Conservation (phyloP, 2,329 filamentous ascomycete species). For the Cercospora citrullina region DNA sequence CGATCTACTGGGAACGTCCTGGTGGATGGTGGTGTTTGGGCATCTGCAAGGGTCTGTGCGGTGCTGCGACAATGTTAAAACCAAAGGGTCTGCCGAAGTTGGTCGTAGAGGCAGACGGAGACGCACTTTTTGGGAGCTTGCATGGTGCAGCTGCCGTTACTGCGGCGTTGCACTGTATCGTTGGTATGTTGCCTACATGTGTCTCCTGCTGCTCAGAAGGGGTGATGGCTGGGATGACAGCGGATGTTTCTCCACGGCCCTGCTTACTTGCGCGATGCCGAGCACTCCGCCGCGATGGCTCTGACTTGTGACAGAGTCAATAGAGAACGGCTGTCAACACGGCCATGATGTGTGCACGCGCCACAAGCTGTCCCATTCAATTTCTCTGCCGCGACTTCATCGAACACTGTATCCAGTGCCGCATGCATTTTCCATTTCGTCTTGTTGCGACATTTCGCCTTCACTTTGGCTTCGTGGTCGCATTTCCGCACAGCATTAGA, state of each 20-base stretch:
- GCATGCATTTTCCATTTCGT: background rate
- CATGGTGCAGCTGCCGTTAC: background rate
- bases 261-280: background rate
- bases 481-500: background rate
- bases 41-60: conserved; percentile 10
- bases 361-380: background rate
- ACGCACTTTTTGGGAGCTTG: background rate
- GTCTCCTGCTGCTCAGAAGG: background rate
- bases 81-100: background rate
- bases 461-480: background rate
- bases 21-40: conserved; percentile 1
- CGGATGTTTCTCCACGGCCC: background rate
- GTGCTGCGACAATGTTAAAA: background rate
- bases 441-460: background rate
- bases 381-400: background rate
- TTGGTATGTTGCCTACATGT: background rate
- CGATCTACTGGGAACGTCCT: conserved; percentile 5
- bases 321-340: background rate
- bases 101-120: background rate
- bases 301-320: background rate
- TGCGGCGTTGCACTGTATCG: background rate
- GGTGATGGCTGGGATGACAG: background rate
- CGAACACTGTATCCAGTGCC: background rate
- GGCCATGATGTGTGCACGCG: background rate
- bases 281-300: background rate